phyloP scores from a whole-genome alignment of 345 rosid genomes.

The Salix suchowensis region DNA sequence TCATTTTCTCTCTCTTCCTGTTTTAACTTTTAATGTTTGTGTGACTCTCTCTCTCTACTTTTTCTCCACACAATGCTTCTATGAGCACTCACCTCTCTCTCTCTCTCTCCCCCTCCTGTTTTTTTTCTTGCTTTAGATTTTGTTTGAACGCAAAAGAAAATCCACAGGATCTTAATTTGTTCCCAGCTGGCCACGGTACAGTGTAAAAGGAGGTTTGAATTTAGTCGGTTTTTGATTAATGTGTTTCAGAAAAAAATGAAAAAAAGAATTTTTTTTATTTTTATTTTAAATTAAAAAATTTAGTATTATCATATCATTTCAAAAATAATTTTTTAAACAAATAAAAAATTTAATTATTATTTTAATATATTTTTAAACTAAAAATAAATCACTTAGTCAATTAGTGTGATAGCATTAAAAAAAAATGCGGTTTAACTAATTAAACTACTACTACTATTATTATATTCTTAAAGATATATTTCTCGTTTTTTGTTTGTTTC shows the following conservation, averaged over 20 bases:
- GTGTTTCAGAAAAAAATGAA: too few species aligned
- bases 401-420: neutral
- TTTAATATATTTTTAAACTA: too few species aligned
- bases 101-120: too few species aligned
- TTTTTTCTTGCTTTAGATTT: constrained; percentile 22
- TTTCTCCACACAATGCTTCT: constrained; percentile 31
- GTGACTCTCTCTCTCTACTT: constrained; percentile 37
- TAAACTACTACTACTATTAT: neutral
- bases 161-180: constrained; percentile 23
- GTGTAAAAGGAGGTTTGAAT: neutral
- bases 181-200: constrained; percentile 21
- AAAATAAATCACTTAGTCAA: too few species aligned
- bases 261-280: too few species aligned
- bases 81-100: constrained; percentile 25
- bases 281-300: too few species aligned
- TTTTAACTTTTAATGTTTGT: neutral
- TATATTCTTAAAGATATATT: too few species aligned
- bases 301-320: too few species aligned
- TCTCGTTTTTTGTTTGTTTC: neutral
- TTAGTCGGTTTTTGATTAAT: neutral
- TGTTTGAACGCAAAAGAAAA: constrained; percentile 42
- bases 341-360: too few species aligned
- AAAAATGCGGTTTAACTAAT: constrained; percentile 2
- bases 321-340: too few species aligned
- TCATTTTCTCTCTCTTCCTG: neutral